These are phyloP conservation scores for Capsella bursapastoris DNA, from an alignment of 345 rosid species.

Conservation along the genomic window DNA sequence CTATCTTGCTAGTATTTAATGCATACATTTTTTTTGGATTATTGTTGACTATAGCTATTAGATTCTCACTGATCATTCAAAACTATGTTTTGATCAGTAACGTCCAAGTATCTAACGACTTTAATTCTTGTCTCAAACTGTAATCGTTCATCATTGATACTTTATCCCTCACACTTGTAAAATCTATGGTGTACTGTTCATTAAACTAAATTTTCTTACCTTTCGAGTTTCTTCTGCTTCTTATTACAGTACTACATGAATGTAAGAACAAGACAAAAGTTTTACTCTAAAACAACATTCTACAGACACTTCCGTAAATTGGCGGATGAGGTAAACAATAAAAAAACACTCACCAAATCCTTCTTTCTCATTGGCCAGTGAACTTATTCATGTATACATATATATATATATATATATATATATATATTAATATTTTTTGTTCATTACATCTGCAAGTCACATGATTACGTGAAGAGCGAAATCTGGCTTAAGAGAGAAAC, in stretches of 20 bases:
- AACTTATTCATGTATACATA: neutral
- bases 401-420: neutral
- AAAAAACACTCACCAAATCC: neutral
- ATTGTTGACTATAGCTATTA: too few relatives aligned
- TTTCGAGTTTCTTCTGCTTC: neutral
- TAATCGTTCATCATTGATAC: neutral
- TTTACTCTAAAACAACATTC: slow-evolving; percentile 10
- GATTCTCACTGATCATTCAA: neutral
- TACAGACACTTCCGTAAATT: slow-evolving; percentile 14
- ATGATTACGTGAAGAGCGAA: neutral
- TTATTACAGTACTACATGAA: slow-evolving; percentile 20
- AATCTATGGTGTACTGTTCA: neutral
- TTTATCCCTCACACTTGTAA: too few relatives aligned
- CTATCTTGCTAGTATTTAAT: too few relatives aligned
- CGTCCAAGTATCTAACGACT: neutral
- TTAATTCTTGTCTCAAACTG: neutral
- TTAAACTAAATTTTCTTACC: neutral
- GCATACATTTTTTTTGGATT: too few relatives aligned
- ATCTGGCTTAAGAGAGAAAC: slow-evolving; percentile 14
- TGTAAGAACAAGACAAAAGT: slow-evolving; percentile 24
- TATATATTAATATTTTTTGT: neutral
- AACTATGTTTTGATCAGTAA: neutral
- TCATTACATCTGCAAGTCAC: neutral
- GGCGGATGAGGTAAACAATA: slow-evolving; percentile 5
- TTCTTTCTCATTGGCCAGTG: neutral